Base-by-base conservation (phyloP, 129 eudicot genomes). In the Saposhnikovia divaricata region DNA sequence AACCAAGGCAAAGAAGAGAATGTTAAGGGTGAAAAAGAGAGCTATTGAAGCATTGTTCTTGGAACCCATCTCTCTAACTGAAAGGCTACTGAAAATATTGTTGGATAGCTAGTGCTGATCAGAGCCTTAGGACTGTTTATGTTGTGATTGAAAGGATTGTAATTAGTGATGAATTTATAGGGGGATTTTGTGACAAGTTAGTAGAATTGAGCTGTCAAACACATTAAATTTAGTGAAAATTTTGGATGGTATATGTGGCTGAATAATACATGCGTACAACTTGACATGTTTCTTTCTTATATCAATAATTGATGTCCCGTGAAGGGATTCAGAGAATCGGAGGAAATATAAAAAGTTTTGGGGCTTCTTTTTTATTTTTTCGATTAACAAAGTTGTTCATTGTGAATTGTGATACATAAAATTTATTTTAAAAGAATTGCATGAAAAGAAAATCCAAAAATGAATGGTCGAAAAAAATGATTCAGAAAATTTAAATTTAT, bases 21-120 rank as follows among this genome's bases (percentile, higher is more conserved):
- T 69, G 74, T 69, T 69, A 69, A 69, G 44, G 40, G 74, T 18
- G 42, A 69, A 28, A 69, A 69, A 69, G 44, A 69, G 43, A 69
- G 74, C 74, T 28, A 69, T 15, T 69, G 74, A 69, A 69, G 74
- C 74, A 31, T 21, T 69, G 74, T 69, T 69, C 43, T 69, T 69
- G 74, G 74, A 69, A 34, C 44, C 72, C 72, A 65, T 65, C 39
- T 65, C 19, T 65, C 39, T 9, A 27, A 65, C 39, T 9, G 14
- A 25, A 65, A 72, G 18, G 8, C 39, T 55, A 55, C 6, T 55
- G 27, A 55, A 21, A 19, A 51, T 48, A 19, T 48, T 46, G 50
- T 46, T 12, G 14, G 55, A 51, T 51, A 51, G 57, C 16, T n/a
- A 25, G 4, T 61, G 69, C 11, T 61, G 34, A 61, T 61, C 6